Evolutionary conservation across 2,329 filamentous ascomycete species (phyloP).

Genomic region (Chlorencoelia australis): DNA sequence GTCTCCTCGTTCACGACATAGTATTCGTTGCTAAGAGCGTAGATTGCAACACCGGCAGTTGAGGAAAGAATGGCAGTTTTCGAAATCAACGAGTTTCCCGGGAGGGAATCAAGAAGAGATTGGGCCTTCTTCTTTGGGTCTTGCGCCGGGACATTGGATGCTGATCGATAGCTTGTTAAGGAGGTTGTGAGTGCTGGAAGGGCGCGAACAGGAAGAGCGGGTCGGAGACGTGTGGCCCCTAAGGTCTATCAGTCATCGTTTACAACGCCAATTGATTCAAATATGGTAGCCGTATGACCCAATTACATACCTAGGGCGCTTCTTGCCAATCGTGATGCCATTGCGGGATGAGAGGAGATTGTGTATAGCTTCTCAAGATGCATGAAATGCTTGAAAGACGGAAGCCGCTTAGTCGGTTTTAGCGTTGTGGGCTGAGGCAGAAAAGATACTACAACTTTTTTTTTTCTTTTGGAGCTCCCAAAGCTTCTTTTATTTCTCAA

Average conservation of each 20-base stretch:
- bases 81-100: slow-evolving; percentile 83
- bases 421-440: neutral
- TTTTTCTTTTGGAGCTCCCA: neutral
- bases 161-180: slow-evolving; percentile 54
- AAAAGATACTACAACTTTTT: slow-evolving; percentile 6
- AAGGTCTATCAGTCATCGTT: slow-evolving; percentile 32
- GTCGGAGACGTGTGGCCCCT: slow-evolving; percentile 80
- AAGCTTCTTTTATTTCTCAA: slow-evolving; percentile 4
- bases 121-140: slow-evolving; percentile 96
- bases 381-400: slow-evolving; percentile 19
- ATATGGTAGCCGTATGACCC: slow-evolving; percentile 2
- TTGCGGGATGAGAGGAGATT: slow-evolving; percentile 59
- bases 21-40: slow-evolving; percentile 98
- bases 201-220: slow-evolving; percentile 63
- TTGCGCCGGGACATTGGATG: slow-evolving; percentile 70
- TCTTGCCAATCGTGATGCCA: slow-evolving; percentile 96
- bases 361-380: slow-evolving; percentile 29
- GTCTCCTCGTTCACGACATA: slow-evolving; percentile 99
- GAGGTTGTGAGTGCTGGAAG: slow-evolving; percentile 65
- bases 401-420: slow-evolving; percentile 15
- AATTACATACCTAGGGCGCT: slow-evolving; percentile 77
- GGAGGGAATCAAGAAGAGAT: slow-evolving; percentile 86
- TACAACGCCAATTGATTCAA: slow-evolving; percentile 16
- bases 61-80: slow-evolving; percentile 97
- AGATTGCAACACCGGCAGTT: slow-evolving; percentile 79